Base-by-base conservation (phyloP, 1,284 basidiomycete species). In the Veloboletus limbatus region DNA sequence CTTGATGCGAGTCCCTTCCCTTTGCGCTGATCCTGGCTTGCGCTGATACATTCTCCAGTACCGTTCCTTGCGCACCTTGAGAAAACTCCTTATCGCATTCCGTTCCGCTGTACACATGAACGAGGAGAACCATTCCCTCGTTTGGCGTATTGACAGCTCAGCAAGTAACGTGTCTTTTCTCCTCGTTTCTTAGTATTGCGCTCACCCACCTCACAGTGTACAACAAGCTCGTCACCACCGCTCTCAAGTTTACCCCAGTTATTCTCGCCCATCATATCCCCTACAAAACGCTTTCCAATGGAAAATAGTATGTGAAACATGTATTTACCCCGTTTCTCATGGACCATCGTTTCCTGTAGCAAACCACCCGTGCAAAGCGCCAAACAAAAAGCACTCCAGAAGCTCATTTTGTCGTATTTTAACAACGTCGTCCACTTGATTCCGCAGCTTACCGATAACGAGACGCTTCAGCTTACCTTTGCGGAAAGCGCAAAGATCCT, bases 191-290 rank as follows among this genome's bases (percentile, higher is more conserved):
- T 31, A 9, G 6, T n/a, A 33, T 49, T 33, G 11, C 21, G 32
- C 51, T 56, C 9, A 54, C n/a, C n/a, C 26, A 3, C 16, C 14
- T 6, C 2, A 16, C 40, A 92, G 92, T 96, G 14, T 99, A 96
- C 73, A 89, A 88, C 73, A 97, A 97, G 69, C 77, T 99, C 17
- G 76, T 99, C 26, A 79, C 83, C 11, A 97, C 95, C 2, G 74
- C 93, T 0, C 75, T 99, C 41, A 85, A 85, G 63, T 99, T 92
- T 69, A 94, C 93, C 0, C 96, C 96, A 0, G 78, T 98, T 27
- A 80, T 98, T 2, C 77, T 99, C 10, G 76, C 81, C 47, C 85
- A 95, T 59, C 94, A 97, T 62, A 76, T 90, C 31, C 95, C 96
- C 0, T 92, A 83, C 71, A 95, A 93, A 70, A 84, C 81, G 4